Conservation (phyloP, 129 eudicot genomes). For the Pseudognaphalium luteoalbum region DNA sequence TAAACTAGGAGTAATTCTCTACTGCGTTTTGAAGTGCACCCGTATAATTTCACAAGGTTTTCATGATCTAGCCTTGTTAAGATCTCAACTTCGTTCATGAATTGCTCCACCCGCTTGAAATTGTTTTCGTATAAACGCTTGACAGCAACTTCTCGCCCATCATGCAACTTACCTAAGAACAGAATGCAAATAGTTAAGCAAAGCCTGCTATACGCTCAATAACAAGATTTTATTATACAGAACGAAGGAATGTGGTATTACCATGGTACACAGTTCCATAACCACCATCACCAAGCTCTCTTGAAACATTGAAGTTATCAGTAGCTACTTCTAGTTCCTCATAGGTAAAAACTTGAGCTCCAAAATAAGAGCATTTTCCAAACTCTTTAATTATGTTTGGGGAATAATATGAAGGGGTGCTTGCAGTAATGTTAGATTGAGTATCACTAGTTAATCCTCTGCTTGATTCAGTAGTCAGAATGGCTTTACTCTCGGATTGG, state of each 20-base stretch:
- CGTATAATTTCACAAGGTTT: slow-evolving; percentile 71
- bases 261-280: slow-evolving; percentile 91
- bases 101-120: slow-evolving; percentile 80
- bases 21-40: slow-evolving; percentile 88
- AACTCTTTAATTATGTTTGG: slow-evolving; percentile 32
- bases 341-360: slow-evolving; percentile 76
- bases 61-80: slow-evolving; percentile 58
- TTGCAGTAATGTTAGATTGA: slow-evolving; percentile 42
- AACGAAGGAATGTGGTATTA: slow-evolving; percentile 11
- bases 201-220: background rate
- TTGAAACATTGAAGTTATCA: slow-evolving; percentile 56
- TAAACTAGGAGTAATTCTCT: slow-evolving; percentile 76
- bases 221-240: background rate
- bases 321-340: slow-evolving; percentile 86
- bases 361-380: slow-evolving; percentile 60
- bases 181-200: background rate
- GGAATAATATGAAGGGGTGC: slow-evolving; percentile 67
- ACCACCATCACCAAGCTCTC: slow-evolving; percentile 94
- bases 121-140: slow-evolving; percentile 86
- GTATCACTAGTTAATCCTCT: slow-evolving; percentile 28
- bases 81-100: slow-evolving; percentile 85
- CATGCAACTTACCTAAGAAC: slow-evolving; percentile 59
- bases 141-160: slow-evolving; percentile 87
- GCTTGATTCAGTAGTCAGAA: slow-evolving; percentile 31
- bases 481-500: slow-evolving; percentile 37